Evolutionary conservation across 2,329 filamentous ascomycete species (phyloP), one percentile per base, ranked within the genome.

Genomic region (Cytospora paraplurivora): DNA sequence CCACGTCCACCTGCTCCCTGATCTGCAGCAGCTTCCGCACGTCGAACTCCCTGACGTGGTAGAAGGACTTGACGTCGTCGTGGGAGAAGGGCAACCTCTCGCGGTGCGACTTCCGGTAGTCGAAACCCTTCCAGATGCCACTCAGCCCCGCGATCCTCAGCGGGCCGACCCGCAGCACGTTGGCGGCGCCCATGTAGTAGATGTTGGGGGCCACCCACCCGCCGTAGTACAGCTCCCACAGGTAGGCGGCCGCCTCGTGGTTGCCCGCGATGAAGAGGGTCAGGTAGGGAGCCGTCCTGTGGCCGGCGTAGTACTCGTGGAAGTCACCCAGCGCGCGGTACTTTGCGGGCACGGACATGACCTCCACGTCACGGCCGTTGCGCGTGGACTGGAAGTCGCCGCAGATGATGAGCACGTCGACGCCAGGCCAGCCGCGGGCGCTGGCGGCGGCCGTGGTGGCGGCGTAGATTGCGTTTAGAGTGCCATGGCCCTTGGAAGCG

Each of bases 151-250:
- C 91, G 66, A 99, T 96, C 27, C 95, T 88, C 56, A 99, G 78
- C 1, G 91, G 89, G 0, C 94, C 94, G 37, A 96, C 81, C 19
- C 89, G 88, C 49, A 99, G 74, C 10, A 99, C 88, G 72, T 96
- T 97, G 65, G 95, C 92, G 38, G 93, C 92, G 56, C 95, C 95
- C 75, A 98, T 84, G 77, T 97, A 99, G 81, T 97, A 99, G 67
- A 99, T 98, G 69, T 95, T 96, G 10, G 92, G 93, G 8, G 94
- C 94, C 7, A 92, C 95, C 95, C 95, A 99, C 57, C 95, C 95
- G 58, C 95, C 95, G 73, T 98, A 96, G 78, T 92, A 96, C 0
- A 99, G 84, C 77, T 99, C 95, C 81, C 88, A 95, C 6, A 97
- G 80, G 76, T 98, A 88, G 57, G 91, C 93, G 71, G 91, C 91